Percentiles rank a stretch among this genome's conserved stretches.
Conservation (phyloP, 177 flowering plant species). For the Vitis hybrid region DNA sequence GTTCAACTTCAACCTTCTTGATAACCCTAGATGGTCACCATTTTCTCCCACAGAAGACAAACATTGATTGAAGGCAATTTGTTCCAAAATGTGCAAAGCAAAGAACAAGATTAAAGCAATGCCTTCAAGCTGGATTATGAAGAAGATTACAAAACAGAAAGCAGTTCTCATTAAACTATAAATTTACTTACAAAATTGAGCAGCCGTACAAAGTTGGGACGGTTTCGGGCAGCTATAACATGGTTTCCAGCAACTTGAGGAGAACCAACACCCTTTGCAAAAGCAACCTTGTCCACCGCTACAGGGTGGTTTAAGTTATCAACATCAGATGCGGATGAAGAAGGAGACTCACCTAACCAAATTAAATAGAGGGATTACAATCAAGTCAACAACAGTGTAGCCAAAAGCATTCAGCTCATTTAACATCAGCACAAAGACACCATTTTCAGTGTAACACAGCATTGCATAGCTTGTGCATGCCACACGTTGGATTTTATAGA, state of each 20-base stretch:
- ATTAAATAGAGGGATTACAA: not conserved
- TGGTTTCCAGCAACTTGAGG: conserved; percentile 74
- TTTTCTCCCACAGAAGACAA: no score
- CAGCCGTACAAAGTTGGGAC: conserved; percentile 57
- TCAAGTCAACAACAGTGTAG: not conserved
- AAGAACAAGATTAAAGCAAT: no score
- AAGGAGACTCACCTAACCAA: conserved; percentile 42
- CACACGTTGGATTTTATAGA: no score
- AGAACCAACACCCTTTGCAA: conserved; percentile 51
- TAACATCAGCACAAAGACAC: not conserved
- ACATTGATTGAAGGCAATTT: no score
- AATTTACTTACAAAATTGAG: conserved; percentile 75
- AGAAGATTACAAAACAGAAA: not conserved
- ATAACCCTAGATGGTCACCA: no score
- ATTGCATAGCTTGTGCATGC: not conserved
- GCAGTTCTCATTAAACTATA: not conserved
- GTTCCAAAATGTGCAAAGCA: no score
- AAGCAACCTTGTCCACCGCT: conserved; percentile 34
- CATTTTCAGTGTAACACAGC: not conserved
- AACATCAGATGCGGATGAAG: conserved; percentile 56
- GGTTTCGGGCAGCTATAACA: conserved; percentile 62
- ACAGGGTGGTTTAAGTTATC: conserved; percentile 44
- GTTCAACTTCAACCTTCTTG: no score
- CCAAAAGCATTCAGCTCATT: not conserved
- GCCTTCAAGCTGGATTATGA: no score